Percentiles rank a stretch among this genome's conserved stretches.
Conservation (phyloP, 139 green algal genomes). For the Monoraphidium neglectum region DNA sequence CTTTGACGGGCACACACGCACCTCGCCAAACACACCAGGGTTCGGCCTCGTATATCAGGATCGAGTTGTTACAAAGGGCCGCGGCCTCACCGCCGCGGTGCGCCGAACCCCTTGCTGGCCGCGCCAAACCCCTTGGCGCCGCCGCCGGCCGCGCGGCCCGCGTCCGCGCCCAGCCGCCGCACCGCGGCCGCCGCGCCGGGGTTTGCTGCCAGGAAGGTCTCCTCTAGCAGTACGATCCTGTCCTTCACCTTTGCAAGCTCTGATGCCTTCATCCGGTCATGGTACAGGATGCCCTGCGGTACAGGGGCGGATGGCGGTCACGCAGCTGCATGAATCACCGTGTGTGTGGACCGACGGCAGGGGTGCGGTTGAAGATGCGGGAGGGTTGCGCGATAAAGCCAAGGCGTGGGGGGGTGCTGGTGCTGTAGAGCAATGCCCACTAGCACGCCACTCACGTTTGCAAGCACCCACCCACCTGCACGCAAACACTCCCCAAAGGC, state of each 20-base stretch:
- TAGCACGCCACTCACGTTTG: not conserved
- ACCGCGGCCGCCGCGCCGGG: conserved; percentile 65
- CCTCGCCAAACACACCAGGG: too few relatives aligned
- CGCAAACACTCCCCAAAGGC: not conserved
- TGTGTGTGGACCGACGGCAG: too few relatives aligned
- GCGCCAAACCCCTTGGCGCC: conserved; percentile 27
- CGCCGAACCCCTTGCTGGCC: not conserved
- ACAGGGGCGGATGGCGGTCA: not conserved
- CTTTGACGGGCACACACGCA: too few relatives aligned
- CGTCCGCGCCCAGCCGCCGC: conserved; percentile 40
- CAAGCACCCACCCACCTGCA: not conserved
- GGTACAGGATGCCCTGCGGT: conserved; percentile 75
- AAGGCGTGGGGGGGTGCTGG: not conserved
- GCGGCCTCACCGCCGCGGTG: too few relatives aligned
- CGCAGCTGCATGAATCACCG: not conserved
- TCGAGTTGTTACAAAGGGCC: too few relatives aligned
- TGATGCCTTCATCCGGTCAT: conserved; percentile 75
- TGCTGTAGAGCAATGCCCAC: not conserved
- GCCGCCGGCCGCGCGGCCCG: not conserved
- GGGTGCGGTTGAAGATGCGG: not conserved
- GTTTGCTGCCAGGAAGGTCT: conserved; percentile 61
- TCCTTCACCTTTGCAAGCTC: conserved; percentile 54
- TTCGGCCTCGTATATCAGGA: too few relatives aligned
- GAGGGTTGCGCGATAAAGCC: not conserved
- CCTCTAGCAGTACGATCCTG: conserved; percentile 69